Evolutionary conservation across 1,284 basidiomycete genomes (phyloP).

Genomic region (Rhodotorula mucilaginosa): DNA sequence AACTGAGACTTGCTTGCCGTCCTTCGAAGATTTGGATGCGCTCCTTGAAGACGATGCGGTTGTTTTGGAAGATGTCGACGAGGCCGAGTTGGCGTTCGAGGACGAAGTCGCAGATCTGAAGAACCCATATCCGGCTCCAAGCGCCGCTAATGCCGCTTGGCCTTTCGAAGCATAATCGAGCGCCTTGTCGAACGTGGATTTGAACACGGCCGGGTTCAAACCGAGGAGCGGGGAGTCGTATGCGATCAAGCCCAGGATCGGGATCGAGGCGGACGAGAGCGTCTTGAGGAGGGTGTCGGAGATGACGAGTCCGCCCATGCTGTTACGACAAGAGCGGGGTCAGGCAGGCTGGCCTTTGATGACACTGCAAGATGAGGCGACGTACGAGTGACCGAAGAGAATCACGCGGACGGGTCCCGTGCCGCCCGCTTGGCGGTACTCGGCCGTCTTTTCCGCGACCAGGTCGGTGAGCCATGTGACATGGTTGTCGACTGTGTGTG

Average conservation of each 20-base stretch:
- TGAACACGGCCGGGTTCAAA: constrained; percentile 37
- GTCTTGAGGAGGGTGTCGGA: constrained; percentile 32
- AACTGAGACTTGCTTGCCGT: not conserved
- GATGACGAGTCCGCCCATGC: constrained; percentile 41
- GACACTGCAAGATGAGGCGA: no score
- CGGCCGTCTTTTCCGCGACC: constrained; percentile 21
- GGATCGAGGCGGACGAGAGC: constrained; percentile 15
- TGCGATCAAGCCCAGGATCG: constrained; percentile 37
- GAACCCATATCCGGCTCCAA: constrained; percentile 32
- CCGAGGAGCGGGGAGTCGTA: constrained; percentile 38
- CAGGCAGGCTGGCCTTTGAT: no score
- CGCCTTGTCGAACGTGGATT: constrained; percentile 32
- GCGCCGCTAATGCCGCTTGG: constrained; percentile 29
- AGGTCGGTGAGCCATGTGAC: constrained; percentile 25
- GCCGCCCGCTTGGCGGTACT: constrained; percentile 21
- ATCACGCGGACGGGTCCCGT: constrained; percentile 23
- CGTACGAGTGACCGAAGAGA: constrained; percentile 38
- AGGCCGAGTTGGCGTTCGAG: not conserved
- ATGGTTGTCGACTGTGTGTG: constrained; percentile 28
- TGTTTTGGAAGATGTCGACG: not conserved
- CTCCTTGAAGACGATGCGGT: not conserved
- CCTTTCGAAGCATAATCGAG: constrained; percentile 32
- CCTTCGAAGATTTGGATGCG: not conserved
- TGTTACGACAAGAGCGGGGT: not conserved
- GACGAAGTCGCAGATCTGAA: constrained; percentile 13